Evolutionary conservation across 768 basidiomycete genomes (phyloP), one percentile per base, ranked within the genome.

Genomic region (Trametes sanguinea): DNA sequence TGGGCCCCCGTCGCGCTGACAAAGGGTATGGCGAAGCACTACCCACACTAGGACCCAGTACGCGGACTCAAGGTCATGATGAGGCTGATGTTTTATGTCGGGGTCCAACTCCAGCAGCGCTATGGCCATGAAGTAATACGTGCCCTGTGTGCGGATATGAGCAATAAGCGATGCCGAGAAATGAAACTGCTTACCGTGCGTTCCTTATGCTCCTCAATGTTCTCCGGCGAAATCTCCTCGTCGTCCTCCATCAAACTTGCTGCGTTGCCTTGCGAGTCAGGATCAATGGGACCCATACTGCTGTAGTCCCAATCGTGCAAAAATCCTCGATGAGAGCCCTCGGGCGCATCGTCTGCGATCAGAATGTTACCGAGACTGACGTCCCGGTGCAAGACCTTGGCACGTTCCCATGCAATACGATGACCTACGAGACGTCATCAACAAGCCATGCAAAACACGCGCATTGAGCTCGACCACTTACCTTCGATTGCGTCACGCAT

Each of bases 281-380:
- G 1, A 47, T 47, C 46, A n/a, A 9, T 27, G 17, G 22, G 22
- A 22, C 22, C 29, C 11, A 63, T 48, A 7, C 13, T 44, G 33
- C 62, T 63, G 22, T 61, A 61, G 52, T 66, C 65, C 9, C 61
- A 63, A 39, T 66, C 65, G 35, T 53, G 53, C 16, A 63, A 30
- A 59, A 66, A 63, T 11, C 55, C 65, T 10, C 17, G 27, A 42
- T 47, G 44, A 0, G 35, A n/a, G 1, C 14, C 5, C 2, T 16
- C 47, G 3, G 4, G 2, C 5, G 29, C 6, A 8, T 62, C 55
- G 33, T 52, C 53, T 0, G 51, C 43, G n/a, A 66, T 55, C 16
- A 66, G 29, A 6, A 66, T 52, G 39, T 66, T 66, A 0, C 65
- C 65, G 4, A 55, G 45, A 27, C 65, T 66, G 27, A 66, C 39